Evolutionary conservation across 306 rosid genomes (phyloP).

Genomic region (Adenanthera pavonina): DNA sequence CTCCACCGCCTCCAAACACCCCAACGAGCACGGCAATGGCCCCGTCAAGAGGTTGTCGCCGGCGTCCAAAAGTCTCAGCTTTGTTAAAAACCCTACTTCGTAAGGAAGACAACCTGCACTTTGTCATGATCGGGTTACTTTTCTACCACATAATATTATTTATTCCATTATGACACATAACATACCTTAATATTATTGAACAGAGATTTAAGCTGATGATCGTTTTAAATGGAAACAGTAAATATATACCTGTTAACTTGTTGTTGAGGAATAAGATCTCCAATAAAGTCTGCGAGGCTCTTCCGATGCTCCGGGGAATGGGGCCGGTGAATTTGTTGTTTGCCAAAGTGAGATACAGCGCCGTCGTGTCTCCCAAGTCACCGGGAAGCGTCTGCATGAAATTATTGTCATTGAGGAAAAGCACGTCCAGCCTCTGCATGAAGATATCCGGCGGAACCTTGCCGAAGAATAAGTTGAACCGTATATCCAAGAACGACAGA

Average conservation of each 20-base stretch:
- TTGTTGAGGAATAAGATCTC: conserved; percentile 71
- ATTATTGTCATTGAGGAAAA: conserved; percentile 80
- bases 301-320: conserved; percentile 61
- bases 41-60: conserved; percentile 72
- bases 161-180: no score
- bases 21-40: conserved; percentile 70
- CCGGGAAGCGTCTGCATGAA: conserved; percentile 62
- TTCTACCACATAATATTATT: no score
- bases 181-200: no score
- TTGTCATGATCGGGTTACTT: not conserved
- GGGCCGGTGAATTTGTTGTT: conserved; percentile 78
- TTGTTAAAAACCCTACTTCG: conserved; percentile 61
- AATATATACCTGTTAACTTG: conserved; percentile 45
- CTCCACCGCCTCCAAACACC: conserved; percentile 65
- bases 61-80: conserved; percentile 55
- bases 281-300: conserved; percentile 51
- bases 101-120: conserved; percentile 71
- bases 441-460: conserved; percentile 72
- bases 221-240: not conserved
- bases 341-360: conserved; percentile 72
- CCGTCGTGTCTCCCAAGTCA: conserved; percentile 55
- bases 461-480: conserved; percentile 76
- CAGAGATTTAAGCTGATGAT: not conserved
- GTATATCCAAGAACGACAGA: conserved; percentile 64
- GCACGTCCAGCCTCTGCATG: conserved; percentile 51